Evolutionary conservation across 768 basidiomycete species (phyloP), one percentile per base, ranked within the genome.

Genomic region (Boletellus sp.): DNA sequence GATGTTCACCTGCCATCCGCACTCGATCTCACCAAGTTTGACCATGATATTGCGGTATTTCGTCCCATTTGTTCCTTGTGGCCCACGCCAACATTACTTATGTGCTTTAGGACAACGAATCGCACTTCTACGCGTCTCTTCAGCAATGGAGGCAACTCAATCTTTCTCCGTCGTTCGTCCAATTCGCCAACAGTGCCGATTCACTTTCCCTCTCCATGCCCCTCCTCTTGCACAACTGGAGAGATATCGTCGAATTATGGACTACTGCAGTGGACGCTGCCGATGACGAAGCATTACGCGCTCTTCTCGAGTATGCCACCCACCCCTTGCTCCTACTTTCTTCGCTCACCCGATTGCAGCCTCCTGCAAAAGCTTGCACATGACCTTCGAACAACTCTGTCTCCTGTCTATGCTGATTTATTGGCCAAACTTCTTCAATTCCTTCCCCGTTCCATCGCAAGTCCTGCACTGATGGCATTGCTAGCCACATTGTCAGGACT

Each of bases 121-220:
- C 87, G 0, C 84, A 90, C 62, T 93, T 94, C 59, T 81, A 85
- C 47, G 75, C 80, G 55, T 78, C 86, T 3, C 72, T 94, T 28
- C 74, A 80, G 23, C 81, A 88, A 60, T 90, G 87, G 84, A 72
- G 78, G 56, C 85, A 93, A 57, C 77, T 94, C 52, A 92, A 89
- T 65, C 78, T 94, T 19, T 76, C 89, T 2, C 79, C 87, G 1
- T 74, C 81, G 2, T 94, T 93, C 65, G 67, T 91, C 47, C 68
- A 73, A 24, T 93, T 91, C 60, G 81, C 84, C 2, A 74, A 77
- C 50, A 76, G 77, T 53, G 81, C 76, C 0, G 77, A 83, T 36
- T 65, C 75, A 0, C 70, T 90, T 34, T 82, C 86, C 6, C 76
- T 80, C 3, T 90, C 87, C 5, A 81, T 94, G 78, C 85, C 90